Percentiles rank a stretch among this genome's conserved stretches.
Evolutionary conservation across 306 rosid genomes (phyloP).

Genomic region (Ormosia emarginata): DNA sequence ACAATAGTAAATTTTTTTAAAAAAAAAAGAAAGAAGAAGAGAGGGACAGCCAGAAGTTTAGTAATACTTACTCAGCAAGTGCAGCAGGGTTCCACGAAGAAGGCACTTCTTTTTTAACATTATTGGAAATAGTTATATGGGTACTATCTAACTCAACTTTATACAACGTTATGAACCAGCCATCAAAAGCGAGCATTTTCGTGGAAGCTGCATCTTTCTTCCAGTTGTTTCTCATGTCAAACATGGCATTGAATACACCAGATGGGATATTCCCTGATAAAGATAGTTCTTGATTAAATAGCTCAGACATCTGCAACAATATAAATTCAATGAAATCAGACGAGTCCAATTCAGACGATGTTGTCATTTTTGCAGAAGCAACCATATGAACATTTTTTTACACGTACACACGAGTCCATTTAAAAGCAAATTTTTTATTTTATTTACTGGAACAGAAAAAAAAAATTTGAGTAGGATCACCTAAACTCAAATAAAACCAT

Average conservation of each 20-base stretch:
- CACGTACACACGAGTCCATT: no score
- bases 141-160: slow-evolving; percentile 53
- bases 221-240: slow-evolving; percentile 49
- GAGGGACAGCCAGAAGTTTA: neutral
- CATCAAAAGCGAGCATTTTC: slow-evolving; percentile 53
- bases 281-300: slow-evolving; percentile 37
- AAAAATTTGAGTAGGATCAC: no score
- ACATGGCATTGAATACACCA: slow-evolving; percentile 56
- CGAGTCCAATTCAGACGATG: neutral
- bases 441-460: no score
- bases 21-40: no score
- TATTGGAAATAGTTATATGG: slow-evolving; percentile 33
- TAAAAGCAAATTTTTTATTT: no score
- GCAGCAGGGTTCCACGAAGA: slow-evolving; percentile 65
- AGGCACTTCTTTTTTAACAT: slow-evolving; percentile 55
- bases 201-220: slow-evolving; percentile 56
- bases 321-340: neutral
- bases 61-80: slow-evolving; percentile 52
- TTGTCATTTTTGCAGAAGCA: no score
- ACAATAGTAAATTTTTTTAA: no score
- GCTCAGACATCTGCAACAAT: slow-evolving; percentile 59
- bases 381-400: no score
- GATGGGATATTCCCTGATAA: slow-evolving; percentile 57
- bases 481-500: no score
- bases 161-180: slow-evolving; percentile 57